Base-by-base conservation (phyloP, 208 protist species). In the Leishmania guyanensis region DNA sequence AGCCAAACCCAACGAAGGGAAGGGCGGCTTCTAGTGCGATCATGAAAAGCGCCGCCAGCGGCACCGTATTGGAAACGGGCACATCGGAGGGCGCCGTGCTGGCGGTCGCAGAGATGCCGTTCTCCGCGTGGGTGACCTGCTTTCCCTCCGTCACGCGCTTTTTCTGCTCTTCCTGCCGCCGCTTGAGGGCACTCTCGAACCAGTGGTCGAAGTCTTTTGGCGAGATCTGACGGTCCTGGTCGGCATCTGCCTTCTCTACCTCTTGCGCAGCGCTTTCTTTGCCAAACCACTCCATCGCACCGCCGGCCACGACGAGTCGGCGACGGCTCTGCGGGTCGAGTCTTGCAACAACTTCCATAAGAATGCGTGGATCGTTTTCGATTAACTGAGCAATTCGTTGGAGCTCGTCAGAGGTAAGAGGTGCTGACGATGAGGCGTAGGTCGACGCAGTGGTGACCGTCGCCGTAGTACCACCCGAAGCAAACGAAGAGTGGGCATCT, bases 181-280 rank as follows among this genome's bases (percentile, higher is more conserved):
- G 86, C 71, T 94, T 93, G 81, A 97, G 82, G 20, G 95, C 95
- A 29, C 81, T 92, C 74, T 94, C 90, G 77, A 98, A 93, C 95
- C 95, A 98, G 84, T 95, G 91, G 73, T 98, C 93, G 88, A 98
- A 97, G 77, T 98, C 95, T 71, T 98, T 98, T 6, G 95, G 93
- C 14, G 92, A 97, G 33, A 98, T 96, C 48, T 84, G 75, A 5
- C 87, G 82, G 82, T 98, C 95, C 75, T 96, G 92, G 85, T 98
- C 95, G 3, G 79, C 86, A 75, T 96, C 95, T 3, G 93, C 95
- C 64, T 89, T 89, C 75, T 93, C 88, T 73, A 98, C 88, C 84
- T 98, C 95, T 20, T 84, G 79, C 39, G 86, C 90, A 14, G 90
- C 95, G 80, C 87, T 96, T 60, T 98, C 95, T 77, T 94, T 94